Conservation (phyloP, 2,329 filamentous ascomycete genomes). For the Didymella arachidicola region DNA sequence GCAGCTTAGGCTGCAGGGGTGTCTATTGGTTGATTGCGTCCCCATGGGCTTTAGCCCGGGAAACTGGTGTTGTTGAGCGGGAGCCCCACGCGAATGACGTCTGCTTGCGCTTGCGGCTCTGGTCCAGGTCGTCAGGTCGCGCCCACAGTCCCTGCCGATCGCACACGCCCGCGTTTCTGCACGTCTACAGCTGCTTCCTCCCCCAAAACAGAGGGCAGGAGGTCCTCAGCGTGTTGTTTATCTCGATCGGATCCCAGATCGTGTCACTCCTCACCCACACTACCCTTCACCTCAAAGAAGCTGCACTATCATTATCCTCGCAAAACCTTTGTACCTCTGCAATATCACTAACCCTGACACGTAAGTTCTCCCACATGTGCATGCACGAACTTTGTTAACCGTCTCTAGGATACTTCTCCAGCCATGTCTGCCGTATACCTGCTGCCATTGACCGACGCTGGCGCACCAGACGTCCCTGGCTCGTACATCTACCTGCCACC, state of each 20-base stretch:
- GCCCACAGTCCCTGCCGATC: conserved; percentile 35
- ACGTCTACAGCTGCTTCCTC: conserved; percentile 23
- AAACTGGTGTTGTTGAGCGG: conserved; percentile 27
- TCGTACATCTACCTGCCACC: conserved; percentile 92
- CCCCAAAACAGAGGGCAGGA: conserved; percentile 28
- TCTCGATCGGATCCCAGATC: conserved; percentile 11
- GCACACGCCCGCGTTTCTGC: conserved; percentile 22
- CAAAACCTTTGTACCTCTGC: conserved; percentile 18
- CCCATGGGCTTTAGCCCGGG: conserved; percentile 17
- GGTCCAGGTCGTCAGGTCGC: conserved; percentile 26
- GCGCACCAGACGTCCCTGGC: conserved; percentile 86
- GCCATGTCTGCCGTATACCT: conserved; percentile 71
- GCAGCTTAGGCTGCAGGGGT: conserved; percentile 14
- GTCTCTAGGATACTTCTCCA: not conserved
- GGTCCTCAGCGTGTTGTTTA: conserved; percentile 24
- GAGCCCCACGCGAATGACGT: conserved; percentile 33
- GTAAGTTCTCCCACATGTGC: not conserved
- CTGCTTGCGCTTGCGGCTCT: conserved; percentile 30
- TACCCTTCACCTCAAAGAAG: conserved; percentile 13
- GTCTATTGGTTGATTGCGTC: conserved; percentile 14
- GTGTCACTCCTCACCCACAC: conserved; percentile 14
- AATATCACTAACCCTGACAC: conserved; percentile 23
- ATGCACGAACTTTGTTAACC: not conserved
- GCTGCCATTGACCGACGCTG: conserved; percentile 89
- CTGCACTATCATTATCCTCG: conserved; percentile 19